Evolutionary conservation across 768 basidiomycete species (phyloP).

Genomic region (Tremella fuciformis): DNA sequence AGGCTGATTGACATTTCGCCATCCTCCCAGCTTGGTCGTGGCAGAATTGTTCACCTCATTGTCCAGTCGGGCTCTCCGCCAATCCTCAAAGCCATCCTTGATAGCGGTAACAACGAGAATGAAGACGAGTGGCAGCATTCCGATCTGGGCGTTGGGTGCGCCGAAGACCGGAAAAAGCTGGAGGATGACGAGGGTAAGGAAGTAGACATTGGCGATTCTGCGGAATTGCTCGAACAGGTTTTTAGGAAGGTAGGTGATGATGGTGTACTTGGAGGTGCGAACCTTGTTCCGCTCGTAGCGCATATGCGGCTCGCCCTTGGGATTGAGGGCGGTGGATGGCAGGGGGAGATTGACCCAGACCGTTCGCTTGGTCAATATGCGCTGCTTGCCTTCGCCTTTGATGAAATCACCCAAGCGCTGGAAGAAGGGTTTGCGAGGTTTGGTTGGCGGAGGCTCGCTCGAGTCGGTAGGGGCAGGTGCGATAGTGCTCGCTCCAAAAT

Average conservation of each 20-base stretch:
- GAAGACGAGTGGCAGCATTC: constrained; percentile 80
- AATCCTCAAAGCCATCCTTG: constrained; percentile 96
- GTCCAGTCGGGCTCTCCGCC: constrained; percentile 79
- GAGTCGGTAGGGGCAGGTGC: neutral
- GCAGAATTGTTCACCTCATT: constrained; percentile 94
- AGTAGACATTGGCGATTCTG: constrained; percentile 89
- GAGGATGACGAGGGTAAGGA: constrained; percentile 74
- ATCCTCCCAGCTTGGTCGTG: constrained; percentile 80
- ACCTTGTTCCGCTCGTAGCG: constrained; percentile 92
- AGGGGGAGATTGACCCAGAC: constrained; percentile 76
- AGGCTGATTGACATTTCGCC: constrained; percentile 86
- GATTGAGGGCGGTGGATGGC: constrained; percentile 64
- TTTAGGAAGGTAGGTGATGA: constrained; percentile 86
- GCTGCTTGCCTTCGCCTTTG: constrained; percentile 16
- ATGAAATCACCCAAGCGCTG: constrained; percentile 52
- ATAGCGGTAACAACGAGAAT: constrained; percentile 84
- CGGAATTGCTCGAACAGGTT: constrained; percentile 94
- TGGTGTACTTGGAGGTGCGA: constrained; percentile 87
- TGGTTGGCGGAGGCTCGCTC: constrained; percentile 45
- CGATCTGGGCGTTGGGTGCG: constrained; percentile 73
- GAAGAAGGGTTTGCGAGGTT: neutral
- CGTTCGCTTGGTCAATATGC: constrained; percentile 62
- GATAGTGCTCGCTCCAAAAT: constrained; percentile 6
- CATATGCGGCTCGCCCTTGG: constrained; percentile 69
- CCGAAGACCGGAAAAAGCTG: constrained; percentile 92